Conservation (phyloP, 345 rosid genomes). For the Hevea brasiliensis region DNA sequence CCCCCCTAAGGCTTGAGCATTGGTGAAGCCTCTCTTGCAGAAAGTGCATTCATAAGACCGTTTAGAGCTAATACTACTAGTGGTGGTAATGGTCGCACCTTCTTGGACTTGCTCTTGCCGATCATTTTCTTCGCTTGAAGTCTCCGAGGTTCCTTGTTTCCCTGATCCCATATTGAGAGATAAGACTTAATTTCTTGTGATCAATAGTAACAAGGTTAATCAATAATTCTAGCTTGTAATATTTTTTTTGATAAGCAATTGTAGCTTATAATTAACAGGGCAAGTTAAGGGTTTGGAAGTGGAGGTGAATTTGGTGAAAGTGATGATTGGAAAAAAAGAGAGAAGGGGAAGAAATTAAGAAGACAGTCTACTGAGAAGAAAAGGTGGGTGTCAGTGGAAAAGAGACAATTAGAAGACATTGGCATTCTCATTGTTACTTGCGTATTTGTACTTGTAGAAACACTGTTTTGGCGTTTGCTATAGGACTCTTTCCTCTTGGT, state of each 20-base stretch:
- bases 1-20: slow-evolving; percentile 88
- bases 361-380: slow-evolving; percentile 1
- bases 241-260: too few relatives aligned
- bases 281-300: too few relatives aligned
- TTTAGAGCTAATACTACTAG: neutral
- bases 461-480: slow-evolving; percentile 34
- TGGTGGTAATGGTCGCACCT: slow-evolving; percentile 3
- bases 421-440: slow-evolving; percentile 25
- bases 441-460: slow-evolving; percentile 22
- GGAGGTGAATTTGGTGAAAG: too few relatives aligned
- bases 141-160: slow-evolving; percentile 30
- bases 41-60: slow-evolving; percentile 67
- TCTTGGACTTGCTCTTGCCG: slow-evolving; percentile 27
- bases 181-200: too few relatives aligned
- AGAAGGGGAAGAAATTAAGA: neutral
- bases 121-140: slow-evolving; percentile 39
- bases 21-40: slow-evolving; percentile 87
- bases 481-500: slow-evolving; percentile 23
- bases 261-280: too few relatives aligned
- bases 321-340: neutral
- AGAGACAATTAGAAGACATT: slow-evolving; percentile 42
- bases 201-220: too few relatives aligned
- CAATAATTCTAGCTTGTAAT: too few relatives aligned
- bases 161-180: slow-evolving; percentile 28
- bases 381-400: neutral